Evolutionary conservation across 306 rosid genomes (phyloP), one percentile per base, ranked within the genome.

Genomic region (Fagus sylvatica): DNA sequence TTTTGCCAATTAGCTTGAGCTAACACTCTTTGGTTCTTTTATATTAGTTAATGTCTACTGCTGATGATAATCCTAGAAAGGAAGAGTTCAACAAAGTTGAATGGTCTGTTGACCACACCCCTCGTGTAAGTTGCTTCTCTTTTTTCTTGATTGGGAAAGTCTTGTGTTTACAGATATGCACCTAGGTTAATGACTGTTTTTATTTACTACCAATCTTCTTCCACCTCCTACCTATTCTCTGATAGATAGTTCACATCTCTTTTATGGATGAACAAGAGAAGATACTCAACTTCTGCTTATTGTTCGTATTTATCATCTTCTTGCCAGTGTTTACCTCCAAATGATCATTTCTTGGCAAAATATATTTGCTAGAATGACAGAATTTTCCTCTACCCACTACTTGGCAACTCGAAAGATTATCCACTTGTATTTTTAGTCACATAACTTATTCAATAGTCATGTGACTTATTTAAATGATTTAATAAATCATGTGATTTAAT

Each of bases 21-120:
- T 71, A 51, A 68, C 67, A 13, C 79, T 53, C 71, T 79, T 16
- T 84, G 40, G 53, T 75, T 72, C 16, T 71, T 78, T 85, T 69
- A 62, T 78, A 43, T 86, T 80, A 91, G 97, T 77, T 92, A 84
- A 75, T 89, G 77, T 81, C 75, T 73, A 68, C 78, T 46, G 80
- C 84, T 40, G 84, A 79, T 56, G 83, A 83, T 59, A 73, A 72
- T 76, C 83, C 83, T 72, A 74, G 85, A 64, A 89, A 82, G 91
- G 88, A 87, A 85, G 98, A 95, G 85, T 92, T 92, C 83, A 95
- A 95, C 83, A 78, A 84, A 77, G 89, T 88, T 81, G 97, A 89
- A 53, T 95, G 97, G 98, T 87, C 93, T 57, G 86, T 95, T 74
- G 83, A 75, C 74, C 91, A 86, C 78, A 64, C 83, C 42, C 98